A percentile compares a stretch with the other conserved stretches of the same genome.
These are phyloP conservation scores for Hypoxylon sp. DNA, from an alignment of 2,329 filamentous ascomycete genomes.

Conservation along the genomic window DNA sequence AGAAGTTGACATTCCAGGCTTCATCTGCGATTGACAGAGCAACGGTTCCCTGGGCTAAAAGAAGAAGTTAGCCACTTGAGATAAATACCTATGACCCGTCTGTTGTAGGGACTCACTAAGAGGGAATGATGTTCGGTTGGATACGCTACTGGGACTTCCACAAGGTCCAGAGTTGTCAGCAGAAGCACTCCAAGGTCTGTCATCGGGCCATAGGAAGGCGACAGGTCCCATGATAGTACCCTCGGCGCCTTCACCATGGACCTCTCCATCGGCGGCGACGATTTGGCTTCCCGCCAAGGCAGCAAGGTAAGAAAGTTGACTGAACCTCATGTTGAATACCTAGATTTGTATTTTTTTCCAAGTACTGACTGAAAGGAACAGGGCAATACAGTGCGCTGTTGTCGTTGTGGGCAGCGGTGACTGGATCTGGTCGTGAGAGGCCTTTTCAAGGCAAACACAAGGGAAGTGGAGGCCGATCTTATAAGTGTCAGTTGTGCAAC, in stretches of 20 bases:
- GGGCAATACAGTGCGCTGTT: conserved; percentile 6
- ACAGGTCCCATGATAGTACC: conserved; percentile 60
- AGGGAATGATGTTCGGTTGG: conserved; percentile 60
- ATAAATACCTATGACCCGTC: background rate
- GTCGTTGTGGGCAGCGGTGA: conserved; percentile 15
- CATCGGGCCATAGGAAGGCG: conserved; percentile 63
- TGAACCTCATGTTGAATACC: conserved; percentile 33
- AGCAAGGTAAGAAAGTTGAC: conserved; percentile 29
- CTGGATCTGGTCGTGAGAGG: conserved; percentile 14
- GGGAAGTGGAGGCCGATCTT: conserved; percentile 17
- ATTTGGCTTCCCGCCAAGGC: conserved; percentile 27
- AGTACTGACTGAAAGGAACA: conserved; percentile 1
- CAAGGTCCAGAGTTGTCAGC: conserved; percentile 62
- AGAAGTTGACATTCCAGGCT: conserved; percentile 59
- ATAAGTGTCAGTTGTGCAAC: conserved; percentile 27
- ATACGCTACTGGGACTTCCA: conserved; percentile 55
- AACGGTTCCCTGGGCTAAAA: conserved; percentile 57
- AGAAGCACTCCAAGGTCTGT: conserved; percentile 58
- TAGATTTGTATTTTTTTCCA: background rate
- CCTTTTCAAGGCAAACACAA: conserved; percentile 13
- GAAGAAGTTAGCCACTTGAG: background rate
- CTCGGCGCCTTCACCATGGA: conserved; percentile 42
- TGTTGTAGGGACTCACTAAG: conserved; percentile 51
- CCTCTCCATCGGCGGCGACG: conserved; percentile 25
- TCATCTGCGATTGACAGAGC: conserved; percentile 61